Evolutionary conservation across 768 basidiomycete species (phyloP).

Genomic region (Dentipellis fragilis): DNA sequence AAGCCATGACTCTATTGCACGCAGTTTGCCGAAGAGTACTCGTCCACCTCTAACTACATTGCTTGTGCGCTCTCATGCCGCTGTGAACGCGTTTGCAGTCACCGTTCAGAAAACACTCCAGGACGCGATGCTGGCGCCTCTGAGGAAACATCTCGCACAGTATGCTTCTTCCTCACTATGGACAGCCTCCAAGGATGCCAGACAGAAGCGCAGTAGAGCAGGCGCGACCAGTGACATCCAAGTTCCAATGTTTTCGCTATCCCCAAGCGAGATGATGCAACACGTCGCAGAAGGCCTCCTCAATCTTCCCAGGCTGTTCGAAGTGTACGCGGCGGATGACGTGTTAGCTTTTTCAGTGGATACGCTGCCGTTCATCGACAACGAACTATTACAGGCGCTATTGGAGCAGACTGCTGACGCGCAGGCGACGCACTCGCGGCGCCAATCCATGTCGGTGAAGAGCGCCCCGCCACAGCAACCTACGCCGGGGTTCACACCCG

Average conservation of each 20-base stretch:
- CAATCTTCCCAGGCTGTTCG: conserved; percentile 87
- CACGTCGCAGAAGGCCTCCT: conserved; percentile 89
- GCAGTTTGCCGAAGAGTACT: conserved; percentile 12
- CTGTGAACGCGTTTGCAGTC: conserved; percentile 55
- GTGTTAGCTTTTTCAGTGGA: conserved; percentile 82
- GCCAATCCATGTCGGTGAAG: conserved; percentile 21
- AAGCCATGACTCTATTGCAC: conserved; percentile 7
- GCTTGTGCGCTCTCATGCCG: conserved; percentile 42
- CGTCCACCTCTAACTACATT: conserved; percentile 20
- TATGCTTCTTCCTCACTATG: conserved; percentile 68
- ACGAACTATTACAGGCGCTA: conserved; percentile 38
- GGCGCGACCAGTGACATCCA: conserved; percentile 38
- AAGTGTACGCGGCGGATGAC: conserved; percentile 89
- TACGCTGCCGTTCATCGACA: conserved; percentile 64
- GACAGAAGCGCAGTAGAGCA: conserved; percentile 28
- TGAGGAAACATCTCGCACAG: conserved; percentile 56
- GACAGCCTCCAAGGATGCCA: conserved; percentile 43
- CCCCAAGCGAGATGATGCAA: conserved; percentile 82
- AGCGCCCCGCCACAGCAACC: background rate
- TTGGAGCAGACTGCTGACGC: conserved; percentile 26
- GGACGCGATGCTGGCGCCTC: conserved; percentile 73
- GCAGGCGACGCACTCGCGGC: conserved; percentile 23
- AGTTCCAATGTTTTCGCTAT: conserved; percentile 88
- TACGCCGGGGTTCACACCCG: conserved; percentile 40
- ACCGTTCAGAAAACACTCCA: conserved; percentile 74